A percentile compares a stretch with the other conserved stretches of the same genome.
These are phyloP conservation scores for Trichomonascaceae sp. DNA, from an alignment of 1,139 yeast genomes.

Conservation along the genomic window DNA sequence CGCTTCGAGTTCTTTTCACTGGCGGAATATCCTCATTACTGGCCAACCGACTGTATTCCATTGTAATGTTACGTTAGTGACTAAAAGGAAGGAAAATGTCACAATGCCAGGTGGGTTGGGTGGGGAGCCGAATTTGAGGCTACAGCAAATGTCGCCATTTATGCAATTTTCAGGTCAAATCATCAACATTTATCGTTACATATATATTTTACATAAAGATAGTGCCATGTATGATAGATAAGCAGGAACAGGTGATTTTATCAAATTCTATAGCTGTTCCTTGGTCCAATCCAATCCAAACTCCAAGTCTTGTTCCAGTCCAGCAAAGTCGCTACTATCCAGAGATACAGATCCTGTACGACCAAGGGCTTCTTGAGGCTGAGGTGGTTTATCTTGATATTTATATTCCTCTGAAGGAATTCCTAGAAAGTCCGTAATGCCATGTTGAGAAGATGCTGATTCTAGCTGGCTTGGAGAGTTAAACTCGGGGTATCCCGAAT, in stretches of 20 bases:
- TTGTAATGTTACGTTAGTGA: not conserved
- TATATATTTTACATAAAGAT: not conserved
- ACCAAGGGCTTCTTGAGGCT: constrained; percentile 37
- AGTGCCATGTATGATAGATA: not conserved
- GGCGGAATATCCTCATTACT: not conserved
- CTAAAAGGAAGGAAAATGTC: not conserved
- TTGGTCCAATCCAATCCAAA: constrained; percentile 47
- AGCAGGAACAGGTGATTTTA: not conserved
- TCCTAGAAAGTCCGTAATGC: constrained; percentile 21
- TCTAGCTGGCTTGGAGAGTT: constrained; percentile 14
- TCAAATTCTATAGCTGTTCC: constrained; percentile 1
- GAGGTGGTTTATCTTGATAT: constrained; percentile 39
- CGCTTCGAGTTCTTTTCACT: not conserved
- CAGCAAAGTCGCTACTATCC: constrained; percentile 22
- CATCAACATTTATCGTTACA: not conserved
- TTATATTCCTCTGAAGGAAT: constrained; percentile 36
- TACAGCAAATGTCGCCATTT: not conserved
- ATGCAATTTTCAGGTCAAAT: not conserved
- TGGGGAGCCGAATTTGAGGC: not conserved
- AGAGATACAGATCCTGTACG: constrained; percentile 4
- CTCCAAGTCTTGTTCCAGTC: constrained; percentile 52
- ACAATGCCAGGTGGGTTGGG: not conserved
- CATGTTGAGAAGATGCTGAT: constrained; percentile 7
- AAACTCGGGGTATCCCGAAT: constrained; percentile 8
- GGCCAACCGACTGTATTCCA: not conserved